Base-by-base conservation (phyloP, 805 yeast species). In the Sugiyamaella chiloensis region DNA sequence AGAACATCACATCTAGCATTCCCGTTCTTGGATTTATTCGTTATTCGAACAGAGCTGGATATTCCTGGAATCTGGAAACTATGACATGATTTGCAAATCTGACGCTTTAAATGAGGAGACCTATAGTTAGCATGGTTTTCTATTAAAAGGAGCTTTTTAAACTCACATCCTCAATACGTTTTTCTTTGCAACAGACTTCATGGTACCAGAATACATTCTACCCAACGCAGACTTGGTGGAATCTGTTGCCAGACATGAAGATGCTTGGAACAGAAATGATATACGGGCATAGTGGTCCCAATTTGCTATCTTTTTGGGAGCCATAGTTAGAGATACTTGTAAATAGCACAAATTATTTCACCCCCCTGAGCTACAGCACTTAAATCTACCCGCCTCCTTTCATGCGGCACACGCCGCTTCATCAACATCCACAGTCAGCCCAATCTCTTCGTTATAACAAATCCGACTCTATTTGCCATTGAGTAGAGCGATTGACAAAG, bases 11-110 rank as follows among this genome's bases (percentile, higher is more conserved):
- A 67, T 19, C 65, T 60, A 0, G 61, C 55, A 0, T 55, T 27
- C 24, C 63, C 41, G 0, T 44, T 31, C 40, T 67, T 71, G 16
- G 79, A 74, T 12, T 43, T 44, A 57, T 81, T 79, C 27, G 64
- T 70, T 1, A 82, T 47, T 17, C 67, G 61, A 2, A 71, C 54
- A 1, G 60, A 40, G 42, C 74, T 58, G 16, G 74, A 71, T 14
- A 69, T 43, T 0, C 81, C 83, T 0, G 83, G 79, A 0, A 78
- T 57, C 51, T 76, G 66, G 7, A 75, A 51, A 6, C 79, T 62
- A 39, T 75, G 65, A 63, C 96, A 88, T 30, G 66, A 67, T 56
- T 86, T 87, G 64, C 96, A 88, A 12, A 82, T 60, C 0, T 75
- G 71, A 54, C 95, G 70, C 63, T 88, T 88, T 8, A 87, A 58